Evolutionary conservation across 2,329 filamentous ascomycete genomes (phyloP).

Genomic region (Emydomyces testavorans): DNA sequence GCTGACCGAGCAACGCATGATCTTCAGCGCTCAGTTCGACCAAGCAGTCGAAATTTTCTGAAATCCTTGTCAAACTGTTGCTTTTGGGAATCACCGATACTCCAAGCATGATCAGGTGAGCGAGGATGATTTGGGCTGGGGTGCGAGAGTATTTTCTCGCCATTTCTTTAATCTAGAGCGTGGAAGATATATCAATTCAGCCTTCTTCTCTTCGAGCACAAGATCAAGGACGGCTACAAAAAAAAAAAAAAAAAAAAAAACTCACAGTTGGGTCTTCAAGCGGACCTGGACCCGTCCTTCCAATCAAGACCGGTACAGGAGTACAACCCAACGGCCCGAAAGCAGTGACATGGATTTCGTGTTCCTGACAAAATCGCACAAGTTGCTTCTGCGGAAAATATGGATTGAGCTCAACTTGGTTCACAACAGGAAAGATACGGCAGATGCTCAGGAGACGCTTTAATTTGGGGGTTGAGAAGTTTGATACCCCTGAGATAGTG

Average conservation of each 20-base stretch:
- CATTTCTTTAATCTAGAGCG: constrained; percentile 1
- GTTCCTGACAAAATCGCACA: constrained; percentile 7
- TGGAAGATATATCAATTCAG: background rate
- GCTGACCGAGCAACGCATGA: background rate
- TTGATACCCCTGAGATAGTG: constrained; percentile 19
- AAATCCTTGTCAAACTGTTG: constrained; percentile 4
- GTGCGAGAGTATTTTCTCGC: constrained; percentile 5
- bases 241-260: no score
- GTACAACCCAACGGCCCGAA: constrained; percentile 12
- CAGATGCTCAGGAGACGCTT: constrained; percentile 28
- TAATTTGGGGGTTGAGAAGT: constrained; percentile 32
- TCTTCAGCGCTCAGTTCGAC: constrained; percentile 5
- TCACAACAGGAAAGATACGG: constrained; percentile 47
- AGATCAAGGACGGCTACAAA: background rate
- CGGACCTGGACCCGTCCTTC: constrained; percentile 6
- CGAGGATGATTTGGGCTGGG: constrained; percentile 9
- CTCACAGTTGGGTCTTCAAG: constrained; percentile 9
- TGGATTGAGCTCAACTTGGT: constrained; percentile 57
- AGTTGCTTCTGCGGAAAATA: constrained; percentile 9
- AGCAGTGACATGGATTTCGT: constrained; percentile 14
- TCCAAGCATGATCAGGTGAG: constrained; percentile 7
- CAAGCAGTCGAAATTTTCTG: constrained; percentile 11
- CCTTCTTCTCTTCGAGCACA: background rate
- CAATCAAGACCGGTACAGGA: constrained; percentile 5
- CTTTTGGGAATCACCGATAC: constrained; percentile 11